Base-by-base conservation (phyloP, 2,329 filamentous ascomycete species). In the Cadophora sp. region DNA sequence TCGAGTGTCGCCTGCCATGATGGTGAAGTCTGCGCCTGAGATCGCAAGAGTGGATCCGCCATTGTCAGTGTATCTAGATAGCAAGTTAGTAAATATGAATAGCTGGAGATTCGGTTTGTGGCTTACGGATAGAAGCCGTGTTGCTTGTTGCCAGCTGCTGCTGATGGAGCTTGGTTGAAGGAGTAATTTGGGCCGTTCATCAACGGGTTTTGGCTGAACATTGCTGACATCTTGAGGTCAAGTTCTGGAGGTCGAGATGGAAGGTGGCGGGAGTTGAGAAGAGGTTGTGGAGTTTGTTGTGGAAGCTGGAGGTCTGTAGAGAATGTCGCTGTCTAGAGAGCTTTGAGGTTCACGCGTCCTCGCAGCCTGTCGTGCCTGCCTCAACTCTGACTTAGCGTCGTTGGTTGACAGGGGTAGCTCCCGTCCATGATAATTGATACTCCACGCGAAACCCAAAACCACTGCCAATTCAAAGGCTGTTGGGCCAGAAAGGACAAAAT, bases 31-130 rank as follows among this genome's bases (percentile, higher is more conserved):
- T 78, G 89, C 89, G 74, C 96, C 96, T 47, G 93, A 91, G 80
- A 99, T 98, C 77, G 94, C 96, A 65, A 99, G 88, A 64, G 96
- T 98, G 68, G 94, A 97, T 74, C 96, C 96, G 74, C 96, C 96
- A 80, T 99, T 99, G 84, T 99, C 95, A 73, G 96, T 96, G 82
- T 99, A 99, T 75, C 92, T 96, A 74, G 4, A 45, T 18, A n/a
- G 27, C 56, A 22, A 55, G 56, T 72, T 59, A 70, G 64, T 30
- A 62, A 22, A 55, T n/a, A 20, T 16, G 24, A 59, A 41, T 3
- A 56, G n/a, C 16, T 50, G 5, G 20, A 20, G 11, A 20, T 41
- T 20, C 18, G n/a, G 33, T 2, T 20, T 51, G 18, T 47, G 59
- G 73, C 91, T 77, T 87, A 97, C 94, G 95, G 94, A 82, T 97